phyloP scores from a whole-genome alignment of 768 basidiomycete species.

The Agaricus subrufescens region DNA sequence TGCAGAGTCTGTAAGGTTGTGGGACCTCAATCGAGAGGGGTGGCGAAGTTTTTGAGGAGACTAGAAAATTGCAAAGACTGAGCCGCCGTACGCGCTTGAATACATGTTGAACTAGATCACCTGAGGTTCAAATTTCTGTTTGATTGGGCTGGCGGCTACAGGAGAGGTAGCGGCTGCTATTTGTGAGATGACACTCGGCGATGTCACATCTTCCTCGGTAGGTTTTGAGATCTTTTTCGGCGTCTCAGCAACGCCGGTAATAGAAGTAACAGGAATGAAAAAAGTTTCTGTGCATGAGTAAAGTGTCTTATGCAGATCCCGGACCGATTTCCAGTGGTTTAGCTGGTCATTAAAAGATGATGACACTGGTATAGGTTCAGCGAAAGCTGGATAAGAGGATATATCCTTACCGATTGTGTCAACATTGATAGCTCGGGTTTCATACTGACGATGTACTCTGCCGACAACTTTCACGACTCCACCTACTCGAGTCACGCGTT shows the following conservation, averaged over 20 bases:
- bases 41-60: conserved; percentile 57
- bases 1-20: conserved; percentile 65
- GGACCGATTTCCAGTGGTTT: conserved; percentile 48
- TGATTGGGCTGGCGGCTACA: conserved; percentile 25
- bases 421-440: conserved; percentile 41
- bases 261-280: conserved; percentile 32
- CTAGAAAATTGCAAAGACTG: conserved; percentile 9
- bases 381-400: neutral
- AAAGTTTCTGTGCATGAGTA: conserved; percentile 52
- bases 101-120: neutral
- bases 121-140: conserved; percentile 13
- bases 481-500: conserved; percentile 41
- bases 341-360: conserved; percentile 50
- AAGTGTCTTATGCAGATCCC: conserved; percentile 43
- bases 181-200: conserved; percentile 9
- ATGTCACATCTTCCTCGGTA: conserved; percentile 6
- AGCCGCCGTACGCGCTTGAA: conserved; percentile 18
- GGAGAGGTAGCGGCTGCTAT: conserved; percentile 14
- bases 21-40: conserved; percentile 61
- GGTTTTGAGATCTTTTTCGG: neutral
- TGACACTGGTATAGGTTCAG: conserved; percentile 25
- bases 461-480: conserved; percentile 43
- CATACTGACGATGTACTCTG: conserved; percentile 32
- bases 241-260: neutral
- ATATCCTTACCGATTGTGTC: conserved; percentile 45